These are phyloP conservation scores for Bryum argenteum DNA, from an alignment of 225 moss, liverwort and hornwort genomes.

Conservation along the genomic window DNA sequence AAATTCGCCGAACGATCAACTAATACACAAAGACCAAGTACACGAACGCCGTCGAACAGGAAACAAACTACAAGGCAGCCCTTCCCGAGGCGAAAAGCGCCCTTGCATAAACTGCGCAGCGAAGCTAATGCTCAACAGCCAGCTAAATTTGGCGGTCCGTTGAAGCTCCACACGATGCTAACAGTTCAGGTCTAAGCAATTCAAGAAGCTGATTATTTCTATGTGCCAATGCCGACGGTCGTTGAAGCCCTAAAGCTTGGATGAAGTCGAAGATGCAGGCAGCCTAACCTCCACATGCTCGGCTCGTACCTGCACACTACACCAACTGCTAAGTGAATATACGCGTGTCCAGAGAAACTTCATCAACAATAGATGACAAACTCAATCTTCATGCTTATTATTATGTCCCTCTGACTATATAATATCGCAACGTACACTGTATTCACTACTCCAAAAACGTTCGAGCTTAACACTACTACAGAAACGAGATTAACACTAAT, in stretches of 20 bases:
- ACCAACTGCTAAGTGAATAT: slow-evolving; percentile 49
- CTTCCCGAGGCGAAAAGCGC: slow-evolving; percentile 4
- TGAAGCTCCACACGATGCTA: slow-evolving; percentile 21
- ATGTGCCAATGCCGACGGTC: slow-evolving; percentile 60
- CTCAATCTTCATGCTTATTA: slow-evolving; percentile 12
- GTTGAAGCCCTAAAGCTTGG: slow-evolving; percentile 43
- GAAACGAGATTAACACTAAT: slow-evolving; percentile 9
- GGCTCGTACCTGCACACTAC: slow-evolving; percentile 47
- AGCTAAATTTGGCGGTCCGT: slow-evolving; percentile 25
- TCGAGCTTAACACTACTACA: too few relatives aligned
- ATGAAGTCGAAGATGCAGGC: slow-evolving; percentile 43
- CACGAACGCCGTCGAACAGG: slow-evolving; percentile 11
- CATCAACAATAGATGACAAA: slow-evolving; percentile 25
- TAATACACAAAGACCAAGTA: slow-evolving; percentile 3
- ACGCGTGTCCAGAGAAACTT: slow-evolving; percentile 35
- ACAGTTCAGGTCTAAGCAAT: slow-evolving; percentile 25
- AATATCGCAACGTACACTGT: slow-evolving; percentile 1
- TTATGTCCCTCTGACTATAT: not conserved
- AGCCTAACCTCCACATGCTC: slow-evolving; percentile 67
- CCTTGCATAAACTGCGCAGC: slow-evolving; percentile 7
- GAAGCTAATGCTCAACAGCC: not conserved
- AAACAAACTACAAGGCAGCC: not conserved
- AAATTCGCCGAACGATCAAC: slow-evolving; percentile 29
- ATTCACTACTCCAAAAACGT: slow-evolving; percentile 30
- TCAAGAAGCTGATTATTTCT: slow-evolving; percentile 44